Evolutionary conservation across 371 early-diverging fungal species (phyloP).

Genomic region (Actinomortierella wolfii): DNA sequence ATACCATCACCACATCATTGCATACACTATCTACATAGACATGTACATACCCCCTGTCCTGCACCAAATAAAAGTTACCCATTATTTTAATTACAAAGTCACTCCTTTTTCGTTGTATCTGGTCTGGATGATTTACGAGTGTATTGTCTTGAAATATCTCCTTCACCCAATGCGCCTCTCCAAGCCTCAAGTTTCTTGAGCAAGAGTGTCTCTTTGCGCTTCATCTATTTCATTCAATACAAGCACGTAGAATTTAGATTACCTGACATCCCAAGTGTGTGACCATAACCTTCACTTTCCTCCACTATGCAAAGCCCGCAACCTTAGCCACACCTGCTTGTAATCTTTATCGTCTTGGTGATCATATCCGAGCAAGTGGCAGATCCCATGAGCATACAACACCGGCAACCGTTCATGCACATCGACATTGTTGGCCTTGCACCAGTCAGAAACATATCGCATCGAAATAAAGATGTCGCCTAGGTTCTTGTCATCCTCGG

Average conservation of each 20-base stretch:
- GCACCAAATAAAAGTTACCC: too few species aligned
- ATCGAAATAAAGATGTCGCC: constrained; percentile 57
- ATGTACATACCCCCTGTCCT: too few species aligned
- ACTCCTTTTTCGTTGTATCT: too few species aligned
- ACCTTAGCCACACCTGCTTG: constrained; percentile 23
- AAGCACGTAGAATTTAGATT: neutral
- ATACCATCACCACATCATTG: too few species aligned
- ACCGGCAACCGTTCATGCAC: constrained; percentile 48
- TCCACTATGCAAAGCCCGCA: too few species aligned
- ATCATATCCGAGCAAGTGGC: constrained; percentile 62
- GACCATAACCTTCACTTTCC: neutral
- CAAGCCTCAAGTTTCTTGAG: constrained; percentile 21
- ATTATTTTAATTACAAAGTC: too few species aligned
- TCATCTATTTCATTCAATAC: constrained; percentile 18
- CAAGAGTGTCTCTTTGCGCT: constrained; percentile 21
- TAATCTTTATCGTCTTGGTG: constrained; percentile 51
- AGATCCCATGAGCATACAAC: constrained; percentile 56
- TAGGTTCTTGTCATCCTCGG: constrained; percentile 50
- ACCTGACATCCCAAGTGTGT: neutral
- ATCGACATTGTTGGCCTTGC: constrained; percentile 36
- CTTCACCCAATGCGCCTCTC: neutral
- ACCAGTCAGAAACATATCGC: constrained; percentile 49
- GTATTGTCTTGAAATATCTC: too few species aligned
- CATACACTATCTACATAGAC: too few species aligned
- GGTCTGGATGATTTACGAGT: too few species aligned